These are phyloP conservation scores for Plectranthus barbatus DNA, from an alignment of 257 asterid genomes.

Conservation along the genomic window DNA sequence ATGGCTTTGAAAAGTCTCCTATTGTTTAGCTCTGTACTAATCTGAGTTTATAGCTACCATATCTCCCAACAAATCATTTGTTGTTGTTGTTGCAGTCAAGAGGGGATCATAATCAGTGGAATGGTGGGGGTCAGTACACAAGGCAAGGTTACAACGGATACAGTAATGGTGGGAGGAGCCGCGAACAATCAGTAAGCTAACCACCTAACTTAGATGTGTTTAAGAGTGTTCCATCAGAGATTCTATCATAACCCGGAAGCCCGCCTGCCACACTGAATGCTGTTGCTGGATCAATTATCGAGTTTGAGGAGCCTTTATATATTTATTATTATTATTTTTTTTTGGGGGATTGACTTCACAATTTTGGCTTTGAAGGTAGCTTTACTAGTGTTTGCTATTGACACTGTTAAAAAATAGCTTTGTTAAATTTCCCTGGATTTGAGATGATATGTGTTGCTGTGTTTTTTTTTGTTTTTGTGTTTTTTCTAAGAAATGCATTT, in stretches of 20 bases:
- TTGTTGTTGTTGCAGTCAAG: slow-evolving; percentile 19
- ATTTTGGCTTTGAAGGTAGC: too few species aligned
- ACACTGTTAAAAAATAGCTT: too few species aligned
- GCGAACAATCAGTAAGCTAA: slow-evolving; percentile 60
- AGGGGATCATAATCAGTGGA: slow-evolving; percentile 47
- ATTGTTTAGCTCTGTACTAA: neutral
- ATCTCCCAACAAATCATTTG: too few species aligned
- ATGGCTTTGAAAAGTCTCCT: too few species aligned
- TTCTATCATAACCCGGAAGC: neutral
- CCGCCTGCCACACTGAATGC: neutral
- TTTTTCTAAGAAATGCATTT: too few species aligned
- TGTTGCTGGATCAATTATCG: slow-evolving; percentile 20
- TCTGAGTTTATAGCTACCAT: neutral
- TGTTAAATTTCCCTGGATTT: too few species aligned
- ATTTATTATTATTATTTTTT: too few species aligned
- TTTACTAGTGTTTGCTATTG: too few species aligned
- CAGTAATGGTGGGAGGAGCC: slow-evolving; percentile 41
- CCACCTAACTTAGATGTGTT: slow-evolving; percentile 1
- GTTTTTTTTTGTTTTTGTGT: too few species aligned
- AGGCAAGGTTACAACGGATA: slow-evolving; percentile 59
- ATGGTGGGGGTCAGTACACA: slow-evolving; percentile 35
- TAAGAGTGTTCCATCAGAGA: slow-evolving; percentile 7
- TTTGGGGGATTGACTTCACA: too few species aligned
- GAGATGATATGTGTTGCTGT: too few species aligned
- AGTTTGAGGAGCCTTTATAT: neutral